phyloP scores from a whole-genome alignment of 1,284 basidiomycete genomes.

The Marasmius oreades region DNA sequence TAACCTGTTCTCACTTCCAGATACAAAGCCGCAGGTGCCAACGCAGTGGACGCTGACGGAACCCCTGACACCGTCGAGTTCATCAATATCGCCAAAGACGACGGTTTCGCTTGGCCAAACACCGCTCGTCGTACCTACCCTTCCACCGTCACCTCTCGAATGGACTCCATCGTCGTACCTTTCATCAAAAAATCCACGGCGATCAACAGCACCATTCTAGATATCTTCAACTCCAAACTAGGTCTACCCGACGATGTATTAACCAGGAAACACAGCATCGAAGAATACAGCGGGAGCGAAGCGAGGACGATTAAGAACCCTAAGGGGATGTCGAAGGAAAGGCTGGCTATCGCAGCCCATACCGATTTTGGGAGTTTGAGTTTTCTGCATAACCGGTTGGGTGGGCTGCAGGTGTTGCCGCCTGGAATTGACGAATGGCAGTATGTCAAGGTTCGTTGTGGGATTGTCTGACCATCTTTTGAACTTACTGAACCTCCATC shows the following conservation, averaged over 20 bases:
- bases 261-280: slow-evolving; percentile 33
- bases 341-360: slow-evolving; percentile 45
- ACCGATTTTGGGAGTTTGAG: slow-evolving; percentile 55
- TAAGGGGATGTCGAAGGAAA: slow-evolving; percentile 31
- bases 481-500: not conserved
- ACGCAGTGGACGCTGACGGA: slow-evolving; percentile 47
- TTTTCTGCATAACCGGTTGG: slow-evolving; percentile 66
- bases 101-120: slow-evolving; percentile 44
- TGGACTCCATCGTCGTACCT: slow-evolving; percentile 37
- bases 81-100: slow-evolving; percentile 54
- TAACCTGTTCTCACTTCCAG: slow-evolving; percentile 23
- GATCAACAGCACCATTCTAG: slow-evolving; percentile 43
- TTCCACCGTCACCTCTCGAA: slow-evolving; percentile 37
- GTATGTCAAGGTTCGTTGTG: slow-evolving; percentile 51
- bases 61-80: slow-evolving; percentile 48
- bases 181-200: slow-evolving; percentile 46
- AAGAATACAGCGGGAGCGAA: slow-evolving; percentile 47
- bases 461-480: not conserved
- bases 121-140: slow-evolving; percentile 47
- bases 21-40: slow-evolving; percentile 51
- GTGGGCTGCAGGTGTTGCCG: slow-evolving; percentile 68
- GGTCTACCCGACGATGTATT: slow-evolving; percentile 47
- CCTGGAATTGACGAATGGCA: slow-evolving; percentile 65
- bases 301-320: slow-evolving; percentile 48
- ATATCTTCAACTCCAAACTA: slow-evolving; percentile 46